Conservation (phyloP, 2,329 filamentous ascomycete species). For the Pestalotiopsis sp. region DNA sequence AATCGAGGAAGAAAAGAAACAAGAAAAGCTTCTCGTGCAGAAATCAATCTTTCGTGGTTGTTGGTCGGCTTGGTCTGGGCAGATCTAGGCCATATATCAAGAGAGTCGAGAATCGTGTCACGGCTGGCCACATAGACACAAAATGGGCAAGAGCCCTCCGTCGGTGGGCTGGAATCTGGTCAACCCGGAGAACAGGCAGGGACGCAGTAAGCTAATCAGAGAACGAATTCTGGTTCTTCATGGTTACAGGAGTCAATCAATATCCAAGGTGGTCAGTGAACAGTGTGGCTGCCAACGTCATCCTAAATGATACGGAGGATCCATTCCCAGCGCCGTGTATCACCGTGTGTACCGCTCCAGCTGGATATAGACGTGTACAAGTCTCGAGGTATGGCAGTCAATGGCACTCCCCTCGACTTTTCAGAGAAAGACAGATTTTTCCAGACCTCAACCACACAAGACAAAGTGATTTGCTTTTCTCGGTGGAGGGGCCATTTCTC, state of each 20-base stretch:
- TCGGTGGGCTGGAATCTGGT: no score
- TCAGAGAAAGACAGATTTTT: no score
- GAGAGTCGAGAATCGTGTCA: neutral
- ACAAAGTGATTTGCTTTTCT: neutral
- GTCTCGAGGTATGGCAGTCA: no score
- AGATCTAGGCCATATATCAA: neutral
- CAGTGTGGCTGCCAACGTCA: neutral
- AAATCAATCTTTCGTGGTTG: neutral
- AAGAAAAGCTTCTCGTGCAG: neutral
- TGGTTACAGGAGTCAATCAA: neutral
- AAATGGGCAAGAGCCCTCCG: neutral
- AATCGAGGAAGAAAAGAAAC: neutral
- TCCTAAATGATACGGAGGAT: neutral
- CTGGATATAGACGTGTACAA: neutral
- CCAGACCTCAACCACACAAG: neutral
- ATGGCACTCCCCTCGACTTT: no score
- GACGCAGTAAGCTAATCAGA: no score
- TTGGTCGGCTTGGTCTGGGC: neutral
- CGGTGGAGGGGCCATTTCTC: neutral
- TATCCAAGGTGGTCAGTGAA: neutral
- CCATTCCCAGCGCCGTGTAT: constrained; percentile 1
- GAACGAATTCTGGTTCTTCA: no score
- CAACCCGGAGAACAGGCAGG: no score
- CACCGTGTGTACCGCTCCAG: neutral
- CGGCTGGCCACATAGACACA: neutral